Base-by-base conservation (phyloP, 2,329 filamentous ascomycete species). In the Cladosporium oxysporum region DNA sequence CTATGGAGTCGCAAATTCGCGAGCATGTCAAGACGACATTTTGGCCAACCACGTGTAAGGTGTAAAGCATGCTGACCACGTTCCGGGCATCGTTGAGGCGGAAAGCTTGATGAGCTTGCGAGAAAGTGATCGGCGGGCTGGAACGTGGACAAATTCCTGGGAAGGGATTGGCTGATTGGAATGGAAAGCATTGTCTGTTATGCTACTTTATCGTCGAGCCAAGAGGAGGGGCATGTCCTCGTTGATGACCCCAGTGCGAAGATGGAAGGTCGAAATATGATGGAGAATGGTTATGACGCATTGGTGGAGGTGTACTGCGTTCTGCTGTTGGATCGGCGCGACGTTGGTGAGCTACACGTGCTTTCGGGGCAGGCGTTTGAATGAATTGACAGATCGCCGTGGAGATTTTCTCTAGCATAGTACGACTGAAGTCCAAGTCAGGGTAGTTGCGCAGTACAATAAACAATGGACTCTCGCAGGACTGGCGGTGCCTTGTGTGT, bases 1-100 rank as follows among this genome's bases (percentile, higher is more conserved):
- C 11, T 21, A 47, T 47, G 41, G n/a, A 21, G 6, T 47, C 41
- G 41, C n/a, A 21, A 10, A 47, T n/a, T 10, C 41, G 41, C 21
- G n/a, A 47, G n/a, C 6, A 23, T 47, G n/a, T 21, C n/a, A 47
- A 21, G n/a, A 21, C 41, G n/a, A 47, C n/a, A 5, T 4, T 14
- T 31, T 41, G 33, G 26, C 61, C 61, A 63, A 57, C 50, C 61
- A 57, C 16, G 35, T 26, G 16, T 23, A 33, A 62, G 31, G 49
- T 41, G 33, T 18, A 53, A 53, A 41, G 47, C 61, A 63, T 63
- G 61, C 61, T 63, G 60, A 62, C 60, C 60, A 44, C 49, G 49
- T 55, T 62, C 33, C 49, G 31, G 33, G 29, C 23, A 31, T 29
- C 16, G 29, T 23, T 35, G 21, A 35, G 31, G 47, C n/a, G n/a